These are phyloP conservation scores for Gloeopeniophorella convolvens DNA, from an alignment of 768 basidiomycete genomes.

Conservation along the genomic window DNA sequence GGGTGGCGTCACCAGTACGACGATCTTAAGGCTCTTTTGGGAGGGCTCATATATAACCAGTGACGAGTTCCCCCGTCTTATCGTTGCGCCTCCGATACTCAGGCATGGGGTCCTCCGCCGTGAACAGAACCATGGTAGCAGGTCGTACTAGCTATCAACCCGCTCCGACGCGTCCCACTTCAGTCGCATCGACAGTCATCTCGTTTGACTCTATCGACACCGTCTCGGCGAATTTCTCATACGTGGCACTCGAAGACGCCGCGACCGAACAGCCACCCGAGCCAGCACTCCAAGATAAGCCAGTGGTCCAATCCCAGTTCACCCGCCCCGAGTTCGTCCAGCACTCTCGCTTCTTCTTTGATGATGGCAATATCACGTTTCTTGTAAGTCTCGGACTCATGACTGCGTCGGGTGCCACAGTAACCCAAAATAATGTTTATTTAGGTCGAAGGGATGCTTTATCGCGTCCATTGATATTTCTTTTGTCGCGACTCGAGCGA, in stretches of 20 bases:
- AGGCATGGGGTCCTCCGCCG: background rate
- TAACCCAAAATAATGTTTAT: background rate
- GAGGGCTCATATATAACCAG: too few relatives aligned
- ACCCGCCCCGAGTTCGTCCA: background rate
- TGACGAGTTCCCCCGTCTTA: too few relatives aligned
- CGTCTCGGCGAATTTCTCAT: background rate
- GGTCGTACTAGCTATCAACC: background rate
- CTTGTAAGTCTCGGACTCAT: background rate
- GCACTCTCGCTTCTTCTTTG: slow-evolving; percentile 10
- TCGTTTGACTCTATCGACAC: slow-evolving; percentile 1
- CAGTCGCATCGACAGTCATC: background rate
- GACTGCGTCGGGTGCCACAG: background rate
- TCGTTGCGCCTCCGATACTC: background rate
- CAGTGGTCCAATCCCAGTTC: background rate
- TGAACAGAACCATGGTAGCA: slow-evolving; percentile 1
- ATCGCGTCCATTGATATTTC: slow-evolving; percentile 16
- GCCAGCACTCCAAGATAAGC: background rate
- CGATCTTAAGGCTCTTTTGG: too few relatives aligned
- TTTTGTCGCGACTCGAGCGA: slow-evolving; percentile 9
- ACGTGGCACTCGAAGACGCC: background rate
- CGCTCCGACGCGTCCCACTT: background rate
- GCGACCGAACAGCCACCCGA: background rate
- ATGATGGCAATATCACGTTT: slow-evolving; percentile 13
- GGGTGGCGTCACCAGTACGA: too few relatives aligned
- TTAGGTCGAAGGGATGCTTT: slow-evolving; percentile 7